Conservation (phyloP, 176 grass and related monocot species). For the Calamus simplicifolius region DNA sequence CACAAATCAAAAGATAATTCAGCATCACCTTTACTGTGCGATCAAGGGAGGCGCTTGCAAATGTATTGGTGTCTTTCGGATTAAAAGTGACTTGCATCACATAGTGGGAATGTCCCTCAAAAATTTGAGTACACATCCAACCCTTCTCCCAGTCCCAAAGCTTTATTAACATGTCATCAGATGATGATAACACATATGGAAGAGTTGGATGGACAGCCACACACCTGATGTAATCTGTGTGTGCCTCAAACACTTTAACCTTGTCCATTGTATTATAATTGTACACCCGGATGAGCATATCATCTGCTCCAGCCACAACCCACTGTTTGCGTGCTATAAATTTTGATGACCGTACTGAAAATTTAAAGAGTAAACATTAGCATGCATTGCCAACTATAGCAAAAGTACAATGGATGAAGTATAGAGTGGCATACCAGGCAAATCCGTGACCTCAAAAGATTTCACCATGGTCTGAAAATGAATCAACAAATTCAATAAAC, state of each 20-base stretch:
- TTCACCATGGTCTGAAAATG: conserved; percentile 81
- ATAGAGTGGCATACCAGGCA: conserved; percentile 56
- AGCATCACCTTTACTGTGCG: conserved; percentile 78
- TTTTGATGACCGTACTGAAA: conserved; percentile 87
- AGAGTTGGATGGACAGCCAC: conserved; percentile 80
- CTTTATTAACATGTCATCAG: conserved; percentile 99
- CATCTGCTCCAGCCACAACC: conserved; percentile 97
- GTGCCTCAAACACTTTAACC: conserved; percentile 88
- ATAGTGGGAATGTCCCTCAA: conserved; percentile 99
- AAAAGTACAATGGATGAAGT: neutral
- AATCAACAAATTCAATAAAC: too few relatives aligned
- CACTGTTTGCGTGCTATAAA: conserved; percentile 91
- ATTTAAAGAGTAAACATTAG: conserved; percentile 23
- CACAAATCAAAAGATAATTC: neutral
- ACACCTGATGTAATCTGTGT: conserved; percentile 55
- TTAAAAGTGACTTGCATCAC: conserved; percentile 99
- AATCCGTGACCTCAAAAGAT: conserved; percentile 89
- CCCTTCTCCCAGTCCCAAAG: conserved; percentile 99
- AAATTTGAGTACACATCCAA: conserved; percentile 98
- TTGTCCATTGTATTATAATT: conserved; percentile 91
- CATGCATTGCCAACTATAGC: neutral
- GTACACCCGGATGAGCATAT: conserved; percentile 68
- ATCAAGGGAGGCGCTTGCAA: conserved; percentile 96
- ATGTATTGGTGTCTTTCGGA: conserved; percentile 96
- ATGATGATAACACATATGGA: conserved; percentile 91